Percentiles rank a stretch among this genome's conserved stretches.
Conservation (phyloP, 495 filamentous ascomycete species). For the Opeltia flavorubescens region DNA sequence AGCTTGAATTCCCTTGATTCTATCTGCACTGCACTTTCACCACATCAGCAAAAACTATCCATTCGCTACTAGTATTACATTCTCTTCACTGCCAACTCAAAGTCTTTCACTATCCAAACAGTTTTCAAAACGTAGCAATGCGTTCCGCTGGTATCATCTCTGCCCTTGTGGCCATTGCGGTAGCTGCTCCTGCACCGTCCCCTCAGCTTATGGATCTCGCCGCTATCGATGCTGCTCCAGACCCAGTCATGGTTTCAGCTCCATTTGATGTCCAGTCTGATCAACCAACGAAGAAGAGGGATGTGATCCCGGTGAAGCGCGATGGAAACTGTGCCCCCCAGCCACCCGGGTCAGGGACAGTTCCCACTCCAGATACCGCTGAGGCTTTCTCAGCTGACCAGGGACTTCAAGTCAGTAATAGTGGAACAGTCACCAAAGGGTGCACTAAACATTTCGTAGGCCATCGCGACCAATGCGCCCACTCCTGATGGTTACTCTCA, state of each 20-base stretch:
- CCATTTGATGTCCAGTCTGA: slow-evolving; percentile 2
- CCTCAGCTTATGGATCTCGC: slow-evolving; percentile 1
- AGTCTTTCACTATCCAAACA: no score
- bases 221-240: neutral
- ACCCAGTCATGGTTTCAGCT: slow-evolving; percentile 1
- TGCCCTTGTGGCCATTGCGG: neutral
- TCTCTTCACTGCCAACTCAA: no score
- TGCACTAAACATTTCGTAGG: neutral
- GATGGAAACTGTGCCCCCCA: slow-evolving; percentile 3
- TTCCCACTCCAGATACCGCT: slow-evolving; percentile 1
- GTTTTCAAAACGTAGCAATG: neutral
- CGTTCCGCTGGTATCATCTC: neutral
- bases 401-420: neutral
- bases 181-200: neutral
- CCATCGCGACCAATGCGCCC: slow-evolving; percentile 12
- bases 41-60: no score
- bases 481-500: slow-evolving; percentile 25
- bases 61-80: no score
- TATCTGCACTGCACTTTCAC: neutral
- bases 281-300: neutral
- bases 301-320: neutral
- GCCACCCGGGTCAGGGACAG: slow-evolving; percentile 1
- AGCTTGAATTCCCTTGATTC: neutral
- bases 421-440: neutral
- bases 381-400: neutral